These are phyloP conservation scores for Fusarium sp. DNA, from an alignment of 2,329 filamentous ascomycete species.

Conservation along the genomic window DNA sequence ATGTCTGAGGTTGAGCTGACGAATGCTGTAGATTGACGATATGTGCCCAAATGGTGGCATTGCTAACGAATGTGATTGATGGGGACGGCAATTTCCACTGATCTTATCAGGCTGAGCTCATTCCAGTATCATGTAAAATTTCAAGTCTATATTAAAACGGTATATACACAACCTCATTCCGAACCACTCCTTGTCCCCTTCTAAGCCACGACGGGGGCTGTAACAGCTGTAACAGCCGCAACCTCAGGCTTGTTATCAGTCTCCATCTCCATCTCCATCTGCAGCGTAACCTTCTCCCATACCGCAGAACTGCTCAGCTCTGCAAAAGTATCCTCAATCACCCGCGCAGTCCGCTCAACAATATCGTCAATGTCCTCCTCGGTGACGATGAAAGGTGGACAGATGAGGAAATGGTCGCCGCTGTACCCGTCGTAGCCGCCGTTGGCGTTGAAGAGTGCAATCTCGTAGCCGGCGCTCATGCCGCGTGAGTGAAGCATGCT, in stretches of 20 bases:
- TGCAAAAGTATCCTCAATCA: slow-evolving; percentile 36
- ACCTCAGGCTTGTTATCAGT: slow-evolving; percentile 1
- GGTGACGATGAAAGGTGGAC: slow-evolving; percentile 35
- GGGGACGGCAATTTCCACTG: too few species aligned
- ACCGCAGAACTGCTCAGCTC: slow-evolving; percentile 22
- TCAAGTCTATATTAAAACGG: background rate
- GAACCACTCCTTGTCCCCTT: background rate
- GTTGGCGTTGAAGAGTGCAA: slow-evolving; percentile 40
- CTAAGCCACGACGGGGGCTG: background rate
- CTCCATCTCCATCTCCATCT: slow-evolving; percentile 33
- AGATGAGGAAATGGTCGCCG: slow-evolving; percentile 40
- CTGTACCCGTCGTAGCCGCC: slow-evolving; percentile 42
- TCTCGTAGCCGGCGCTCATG: slow-evolving; percentile 39
- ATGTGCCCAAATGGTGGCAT: too few species aligned
- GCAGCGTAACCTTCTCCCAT: slow-evolving; percentile 39
- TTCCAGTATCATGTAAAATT: background rate
- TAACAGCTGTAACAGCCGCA: background rate
- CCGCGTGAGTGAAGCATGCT: slow-evolving; percentile 31
- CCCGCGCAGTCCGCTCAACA: slow-evolving; percentile 32
- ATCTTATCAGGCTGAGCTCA: too few species aligned
- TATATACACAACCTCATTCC: background rate
- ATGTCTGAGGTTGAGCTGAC: too few species aligned
- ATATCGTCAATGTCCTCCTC: slow-evolving; percentile 38
- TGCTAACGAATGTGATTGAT: too few species aligned
- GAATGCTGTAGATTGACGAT: too few species aligned